Base-by-base conservation (phyloP, 805 yeast species). In the Kurtzmaniella cleridarum region DNA sequence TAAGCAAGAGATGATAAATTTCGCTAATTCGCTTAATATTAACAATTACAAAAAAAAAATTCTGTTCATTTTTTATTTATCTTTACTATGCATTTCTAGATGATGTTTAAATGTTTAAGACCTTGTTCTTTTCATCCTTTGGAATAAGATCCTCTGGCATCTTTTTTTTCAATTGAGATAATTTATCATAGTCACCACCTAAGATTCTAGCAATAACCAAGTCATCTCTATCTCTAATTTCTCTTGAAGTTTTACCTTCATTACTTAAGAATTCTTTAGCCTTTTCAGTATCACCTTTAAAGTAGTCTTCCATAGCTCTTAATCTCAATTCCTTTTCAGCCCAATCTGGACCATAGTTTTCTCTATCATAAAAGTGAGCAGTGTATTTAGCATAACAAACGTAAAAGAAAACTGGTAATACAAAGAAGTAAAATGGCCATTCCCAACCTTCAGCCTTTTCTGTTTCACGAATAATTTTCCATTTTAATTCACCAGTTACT, bases 401-500 rank as follows among this genome's bases (percentile, higher is more conserved):
- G 46, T 79, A 66, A 35, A 77, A 65, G 55, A 83, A 68, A 18
- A 80, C 78, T 14, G 95, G 95, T 42, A 86, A 74, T 48, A 82
- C 83, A 40, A 81, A 66, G 60, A 75, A 81, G 64, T 81, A 85
- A 51, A 81, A 79, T 40, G 84, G 70, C 46, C 70, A 69, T 57
- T 87, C 95, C 95, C 95, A 86, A 35, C 95, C 95, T 65, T 86
- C 95, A 28, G 72, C 72, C 55, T 79, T 79, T 51, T 75, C 79
- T 39, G 81, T 76, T 55, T 79, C 88, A 45, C 93, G 73, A 34
- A 87, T 79, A 41, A 85, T 65, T 51, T 78, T 75, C 95, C 93
- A 86, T 53, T 79, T 78, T 51, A 85, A 75, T 52, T 79, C 83
- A 28, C 95, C 95, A 13, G 86, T 80, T 30, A 78, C 68, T 32